phyloP scores from a whole-genome alignment of 306 rosid genomes.

The Vigna hirtella region DNA sequence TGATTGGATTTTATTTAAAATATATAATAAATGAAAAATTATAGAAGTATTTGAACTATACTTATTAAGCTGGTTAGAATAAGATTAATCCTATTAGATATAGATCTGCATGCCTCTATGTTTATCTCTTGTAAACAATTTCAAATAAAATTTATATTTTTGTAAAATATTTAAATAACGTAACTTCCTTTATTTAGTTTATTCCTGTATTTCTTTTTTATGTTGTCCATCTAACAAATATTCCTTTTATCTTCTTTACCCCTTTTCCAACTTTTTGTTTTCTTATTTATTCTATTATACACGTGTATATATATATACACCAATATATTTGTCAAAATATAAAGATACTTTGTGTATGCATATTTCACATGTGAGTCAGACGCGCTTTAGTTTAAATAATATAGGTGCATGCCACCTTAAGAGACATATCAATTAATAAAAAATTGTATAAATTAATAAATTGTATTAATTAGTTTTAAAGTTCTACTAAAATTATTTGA shows the following conservation, averaged over 20 bases:
- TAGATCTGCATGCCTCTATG: background rate
- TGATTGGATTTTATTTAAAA: background rate
- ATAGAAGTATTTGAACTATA: background rate
- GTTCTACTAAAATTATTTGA: no score
- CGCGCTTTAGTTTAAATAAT: no score
- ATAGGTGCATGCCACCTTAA: no score
- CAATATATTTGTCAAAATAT: background rate
- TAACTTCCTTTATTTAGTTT: background rate
- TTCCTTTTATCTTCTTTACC: background rate
- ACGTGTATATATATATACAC: background rate
- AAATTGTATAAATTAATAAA: no score
- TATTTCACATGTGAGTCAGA: no score
- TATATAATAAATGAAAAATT: background rate
- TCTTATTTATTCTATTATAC: background rate
- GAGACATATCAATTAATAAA: no score
- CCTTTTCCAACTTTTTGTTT: background rate
- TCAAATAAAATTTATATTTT: background rate
- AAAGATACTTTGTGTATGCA: no score
- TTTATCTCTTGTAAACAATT: background rate
- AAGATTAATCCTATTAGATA: background rate
- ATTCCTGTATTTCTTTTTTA: background rate
- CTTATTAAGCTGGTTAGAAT: background rate
- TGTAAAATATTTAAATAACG: background rate
- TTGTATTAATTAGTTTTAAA: no score
- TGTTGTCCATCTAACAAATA: background rate